Evolutionary conservation across 768 basidiomycete genomes (phyloP), one percentile per base, ranked within the genome.

Genomic region (Leucosporidium yakuticum): DNA sequence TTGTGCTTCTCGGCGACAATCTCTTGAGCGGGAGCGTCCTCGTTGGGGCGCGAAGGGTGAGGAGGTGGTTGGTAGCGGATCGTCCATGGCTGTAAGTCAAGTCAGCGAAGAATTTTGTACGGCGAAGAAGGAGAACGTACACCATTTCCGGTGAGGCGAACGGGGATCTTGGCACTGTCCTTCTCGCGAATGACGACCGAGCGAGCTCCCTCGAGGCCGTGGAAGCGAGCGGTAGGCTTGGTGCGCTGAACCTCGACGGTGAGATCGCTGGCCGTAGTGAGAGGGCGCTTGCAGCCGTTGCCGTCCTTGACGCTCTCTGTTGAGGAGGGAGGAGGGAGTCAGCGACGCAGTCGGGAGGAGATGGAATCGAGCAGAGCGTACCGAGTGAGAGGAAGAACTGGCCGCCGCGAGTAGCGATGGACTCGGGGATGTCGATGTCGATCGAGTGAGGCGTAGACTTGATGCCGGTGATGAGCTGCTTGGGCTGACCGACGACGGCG

Each of bases 91-190:
- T 97, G 73, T 60, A 55, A n/a, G 23, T 23, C 14, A 21, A 12
- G 19, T 17, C 2, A 25, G 25, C 8, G 20, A n/a, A 1, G 47
- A 48, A 11, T 5, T 14, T 17, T 9, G 19, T 1, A 47, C 48
- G 39, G 47, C 12, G 20, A n/a, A 56, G 55, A 44, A 54, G 48
- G 25, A 21, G 5, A 20, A 80, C 87, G 69, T 79, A 95, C 94
- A 58, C 87, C 88, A 77, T 94, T 89, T 8, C 96, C 96, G 25
- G 92, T 94, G 61, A 99, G 80, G 32, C 93, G 84, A 51, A 97
- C 79, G 49, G 92, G 92, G 17, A 97, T 82, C 47, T 81, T 83
- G 0, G 87, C 87, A 49, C 80, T 79, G 67, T 91, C 88, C 53
- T 87, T 85, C 74, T 94, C 88, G 11, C 91, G 82, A 21, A 93